These are phyloP conservation scores for Papiliotrema terrestris DNA, from an alignment of 1,284 basidiomycete species.

Conservation along the genomic window DNA sequence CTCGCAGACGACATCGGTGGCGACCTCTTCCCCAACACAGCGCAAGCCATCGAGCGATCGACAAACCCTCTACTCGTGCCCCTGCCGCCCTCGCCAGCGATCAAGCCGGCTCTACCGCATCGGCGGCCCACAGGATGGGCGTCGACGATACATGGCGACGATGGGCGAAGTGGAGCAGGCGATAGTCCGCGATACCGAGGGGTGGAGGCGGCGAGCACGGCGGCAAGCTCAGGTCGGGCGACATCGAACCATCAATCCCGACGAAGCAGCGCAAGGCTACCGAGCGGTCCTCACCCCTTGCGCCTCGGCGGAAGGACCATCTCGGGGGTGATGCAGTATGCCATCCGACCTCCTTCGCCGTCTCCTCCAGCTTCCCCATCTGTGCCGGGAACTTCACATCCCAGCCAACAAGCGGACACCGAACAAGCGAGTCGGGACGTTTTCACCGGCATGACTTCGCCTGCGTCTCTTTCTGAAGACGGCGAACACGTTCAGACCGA, in stretches of 20 bases:
- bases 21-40: neutral
- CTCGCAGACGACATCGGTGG: neutral
- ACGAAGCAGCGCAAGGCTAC: neutral
- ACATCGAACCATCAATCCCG: too few relatives aligned
- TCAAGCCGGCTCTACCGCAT: neutral
- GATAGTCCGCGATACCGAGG: too few relatives aligned
- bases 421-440: too few relatives aligned
- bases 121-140: neutral
- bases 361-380: neutral
- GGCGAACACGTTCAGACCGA: neutral
- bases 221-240: too few relatives aligned
- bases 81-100: neutral
- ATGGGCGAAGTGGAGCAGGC: too few relatives aligned
- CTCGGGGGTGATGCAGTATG: constrained; percentile 5
- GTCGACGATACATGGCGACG: neutral
- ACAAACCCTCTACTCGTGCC: neutral
- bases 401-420: too few relatives aligned
- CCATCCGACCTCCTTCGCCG: neutral
- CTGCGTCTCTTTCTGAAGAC: neutral
- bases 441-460: too few relatives aligned
- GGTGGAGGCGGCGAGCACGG: too few relatives aligned
- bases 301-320: constrained; percentile 2
- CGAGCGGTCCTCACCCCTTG: neutral
- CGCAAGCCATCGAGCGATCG: neutral
- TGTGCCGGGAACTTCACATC: too few relatives aligned